Evolutionary conservation across 176 grass and related monocot species (phyloP), one percentile per base, ranked within the genome.

Genomic region (Calamus simplicifolius): DNA sequence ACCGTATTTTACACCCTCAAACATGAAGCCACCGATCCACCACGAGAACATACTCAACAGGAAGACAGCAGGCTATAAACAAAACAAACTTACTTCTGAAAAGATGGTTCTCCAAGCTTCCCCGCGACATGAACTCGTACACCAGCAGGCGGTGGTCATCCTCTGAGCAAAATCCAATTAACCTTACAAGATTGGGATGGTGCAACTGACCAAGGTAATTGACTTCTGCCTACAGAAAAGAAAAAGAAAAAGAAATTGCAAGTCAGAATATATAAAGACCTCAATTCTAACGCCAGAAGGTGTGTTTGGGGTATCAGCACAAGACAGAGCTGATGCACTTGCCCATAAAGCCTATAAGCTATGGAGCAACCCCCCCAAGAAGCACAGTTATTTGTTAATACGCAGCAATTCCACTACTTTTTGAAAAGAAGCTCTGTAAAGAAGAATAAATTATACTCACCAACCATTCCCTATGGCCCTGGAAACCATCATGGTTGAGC

Each of bases 91-190:
- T 84, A 95, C 90, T 90, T 77, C 82, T 87, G 68, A 95, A 95
- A 8, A 90, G 80, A 81, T 95, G 90, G 63, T 95, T 95, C 67
- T 95, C 90, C 71, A 95, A 90, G 80, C 80, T 95, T 43, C 90
- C 90, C 70, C 86, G 85, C 31, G 90, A 73, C 90, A 95, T 89
- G 80, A 83, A 90, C 67, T 95, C 90, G 0, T 95, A 95, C 18
- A 95, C 90, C 26, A 95, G 75, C 53, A 95, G 66, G 4, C 86
- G 79, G 29, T 95, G 80, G 14, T 95, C 86, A 51, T 95, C 90
- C 71, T 95, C 86, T 23, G 78, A 61, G 65, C 86, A 87, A 60
- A 90, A 95, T 48, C 90, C 90, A 55, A 95, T 75, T 51, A 95
- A 61, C 69, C 69, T 84, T 18, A 95, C 90, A 78, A 95, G 85